These are phyloP conservation scores for Xerocomus potaroensis DNA, from an alignment of 768 basidiomycete genomes.

Conservation along the genomic window DNA sequence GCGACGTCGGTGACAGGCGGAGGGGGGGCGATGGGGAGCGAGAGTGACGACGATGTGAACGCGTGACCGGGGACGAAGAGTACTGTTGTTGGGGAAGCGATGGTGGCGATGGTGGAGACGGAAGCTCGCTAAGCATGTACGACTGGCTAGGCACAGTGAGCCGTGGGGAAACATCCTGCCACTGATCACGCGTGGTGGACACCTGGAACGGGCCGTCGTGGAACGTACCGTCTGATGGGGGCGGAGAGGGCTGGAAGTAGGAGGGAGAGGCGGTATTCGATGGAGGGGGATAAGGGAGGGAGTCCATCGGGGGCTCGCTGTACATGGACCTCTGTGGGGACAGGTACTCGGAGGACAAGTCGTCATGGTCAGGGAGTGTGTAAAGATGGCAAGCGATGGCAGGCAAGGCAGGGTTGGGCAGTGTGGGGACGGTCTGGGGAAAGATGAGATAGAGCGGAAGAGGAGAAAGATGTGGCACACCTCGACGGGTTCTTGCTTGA, in stretches of 20 bases:
- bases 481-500: constrained; percentile 27
- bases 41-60: constrained; percentile 21
- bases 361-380: constrained; percentile 16
- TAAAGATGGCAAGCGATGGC: constrained; percentile 13
- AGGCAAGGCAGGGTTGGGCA: constrained; percentile 10
- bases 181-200: constrained; percentile 12
- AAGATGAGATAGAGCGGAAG: constrained; percentile 5
- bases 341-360: background rate
- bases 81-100: constrained; percentile 12
- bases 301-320: constrained; percentile 30
- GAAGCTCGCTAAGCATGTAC: constrained; percentile 16
- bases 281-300: constrained; percentile 28
- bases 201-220: constrained; percentile 6
- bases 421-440: constrained; percentile 3
- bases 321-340: background rate
- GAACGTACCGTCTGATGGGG: constrained; percentile 8
- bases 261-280: constrained; percentile 19
- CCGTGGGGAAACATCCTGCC: constrained; percentile 21
- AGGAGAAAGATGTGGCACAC: constrained; percentile 8
- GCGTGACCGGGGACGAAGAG: constrained; percentile 10
- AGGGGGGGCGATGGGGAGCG: constrained; percentile 26
- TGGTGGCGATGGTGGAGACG: constrained; percentile 11
- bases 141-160: constrained; percentile 20
- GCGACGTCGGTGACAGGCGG: constrained; percentile 22
- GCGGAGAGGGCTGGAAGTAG: constrained; percentile 14